Evolutionary conservation across 1,284 basidiomycete species (phyloP), one percentile per base, ranked within the genome.

Genomic region (Anthracocystis panici-leucophaei): DNA sequence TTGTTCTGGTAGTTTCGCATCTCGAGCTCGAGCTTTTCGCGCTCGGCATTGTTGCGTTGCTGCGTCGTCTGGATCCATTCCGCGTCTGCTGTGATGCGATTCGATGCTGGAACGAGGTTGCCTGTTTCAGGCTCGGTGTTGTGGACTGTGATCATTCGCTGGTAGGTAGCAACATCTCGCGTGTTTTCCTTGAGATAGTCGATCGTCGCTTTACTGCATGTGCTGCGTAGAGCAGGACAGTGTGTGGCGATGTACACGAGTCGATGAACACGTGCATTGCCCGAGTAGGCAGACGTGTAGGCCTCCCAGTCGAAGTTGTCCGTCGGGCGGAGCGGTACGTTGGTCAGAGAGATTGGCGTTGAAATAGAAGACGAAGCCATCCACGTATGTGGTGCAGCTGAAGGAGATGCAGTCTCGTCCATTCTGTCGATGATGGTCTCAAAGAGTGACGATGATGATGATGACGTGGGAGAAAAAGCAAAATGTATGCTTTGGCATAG

Each of bases 1-100:
- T 94, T 95, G 80, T 92, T 93, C 67, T 90, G 89, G 82, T 95
- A 95, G 16, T 91, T 92, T 88, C 93, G 94, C 82, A 96, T 87
- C 85, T 95, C 94, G 11, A 93, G 91, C 85, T 94, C 92, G 55
- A 95, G 87, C 85, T 91, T 92, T 29, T 89, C 89, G 61, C 88
- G 88, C 80, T 93, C 92, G 5, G 88, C 87, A 62, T 87, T 86
- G 78, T 92, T 92, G 79, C 88, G 89, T 61, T 88, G 86, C 51
- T 87, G 87, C 20, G 87, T 89, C 65, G 90, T 88, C 33, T 93
- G 90, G 10, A 89, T 83, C 93, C 93, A 95, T 16, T 86, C 87
- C 29, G 88, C 86, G 52, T 86, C 83, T 0, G 50, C 40, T 29
- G 45, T 31, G 29, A 65, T 65, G 10, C 67, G 63, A 14, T 77